Percentiles rank a stretch among this genome's conserved stretches.
Conservation (phyloP, 257 asterid species). For the Lavandula angustifolia region DNA sequence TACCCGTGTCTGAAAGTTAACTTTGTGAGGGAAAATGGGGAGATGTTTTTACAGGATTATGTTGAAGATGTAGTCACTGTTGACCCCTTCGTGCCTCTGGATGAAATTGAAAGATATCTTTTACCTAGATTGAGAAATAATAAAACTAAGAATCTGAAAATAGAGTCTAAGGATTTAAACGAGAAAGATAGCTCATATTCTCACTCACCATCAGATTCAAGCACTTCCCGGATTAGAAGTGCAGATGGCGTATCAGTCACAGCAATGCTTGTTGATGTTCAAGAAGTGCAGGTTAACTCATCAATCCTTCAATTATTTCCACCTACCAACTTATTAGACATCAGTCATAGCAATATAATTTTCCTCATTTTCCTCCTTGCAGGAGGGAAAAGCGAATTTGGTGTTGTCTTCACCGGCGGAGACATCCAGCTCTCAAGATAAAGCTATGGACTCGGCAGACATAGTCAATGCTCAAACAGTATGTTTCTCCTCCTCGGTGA, state of each 20-base stretch:
- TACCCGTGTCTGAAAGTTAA: constrained; percentile 79
- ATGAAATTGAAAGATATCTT: constrained; percentile 65
- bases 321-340: background rate
- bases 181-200: constrained; percentile 46
- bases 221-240: constrained; percentile 42
- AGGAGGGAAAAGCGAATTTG: constrained; percentile 43
- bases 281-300: constrained; percentile 47
- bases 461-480: constrained; percentile 41
- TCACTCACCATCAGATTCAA: constrained; percentile 42
- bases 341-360: background rate
- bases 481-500: constrained; percentile 37
- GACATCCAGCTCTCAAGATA: constrained; percentile 38
- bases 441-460: constrained; percentile 35
- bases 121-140: constrained; percentile 56
- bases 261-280: constrained; percentile 37
- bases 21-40: constrained; percentile 68
- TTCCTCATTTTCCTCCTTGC: constrained; percentile 35
- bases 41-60: constrained; percentile 52
- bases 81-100: constrained; percentile 81
- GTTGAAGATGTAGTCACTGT: constrained; percentile 59
- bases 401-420: constrained; percentile 46
- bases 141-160: constrained; percentile 37
- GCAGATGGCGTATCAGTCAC: constrained; percentile 39
- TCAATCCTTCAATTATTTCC: constrained; percentile 5
- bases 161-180: constrained; percentile 34